Conservation (phyloP, 495 filamentous ascomycete genomes). For the Penicillium salamii region DNA sequence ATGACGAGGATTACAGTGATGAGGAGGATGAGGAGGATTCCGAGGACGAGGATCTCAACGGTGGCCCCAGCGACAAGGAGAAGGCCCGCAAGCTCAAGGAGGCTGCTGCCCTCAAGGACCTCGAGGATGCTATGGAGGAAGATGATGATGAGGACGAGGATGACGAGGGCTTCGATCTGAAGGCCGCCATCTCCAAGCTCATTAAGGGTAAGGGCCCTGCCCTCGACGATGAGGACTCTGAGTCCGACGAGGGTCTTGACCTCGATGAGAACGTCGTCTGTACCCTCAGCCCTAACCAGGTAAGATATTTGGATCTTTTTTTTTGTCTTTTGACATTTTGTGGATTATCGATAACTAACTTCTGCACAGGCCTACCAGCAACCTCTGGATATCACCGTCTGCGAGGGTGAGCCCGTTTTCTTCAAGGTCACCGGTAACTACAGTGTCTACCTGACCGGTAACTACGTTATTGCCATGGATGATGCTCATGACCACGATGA, state of each 20-base stretch:
- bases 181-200: slow-evolving; percentile 60
- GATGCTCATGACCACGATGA: slow-evolving; percentile 49
- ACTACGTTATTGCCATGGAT: slow-evolving; percentile 73
- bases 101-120: slow-evolving; percentile 65
- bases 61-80: slow-evolving; percentile 82
- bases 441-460: slow-evolving; percentile 87
- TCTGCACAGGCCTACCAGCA: slow-evolving; percentile 80
- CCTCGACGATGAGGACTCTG: slow-evolving; percentile 59
- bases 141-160: slow-evolving; percentile 60
- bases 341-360: slow-evolving; percentile 13
- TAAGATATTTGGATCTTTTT: slow-evolving; percentile 31
- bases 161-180: slow-evolving; percentile 56
- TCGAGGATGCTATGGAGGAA: slow-evolving; percentile 58
- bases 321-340: not conserved
- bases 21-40: slow-evolving; percentile 67
- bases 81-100: slow-evolving; percentile 81
- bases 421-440: slow-evolving; percentile 91
- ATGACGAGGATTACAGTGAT: slow-evolving; percentile 57
- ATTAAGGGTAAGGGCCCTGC: slow-evolving; percentile 84
- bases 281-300: slow-evolving; percentile 83
- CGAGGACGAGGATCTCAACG: slow-evolving; percentile 65
- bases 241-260: slow-evolving; percentile 62
- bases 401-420: slow-evolving; percentile 80
- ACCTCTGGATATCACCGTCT: slow-evolving; percentile 85
- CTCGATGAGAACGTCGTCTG: slow-evolving; percentile 89